These are phyloP conservation scores for Carex littledalei DNA, from an alignment of 176 grass and related monocot genomes.

Conservation along the genomic window DNA sequence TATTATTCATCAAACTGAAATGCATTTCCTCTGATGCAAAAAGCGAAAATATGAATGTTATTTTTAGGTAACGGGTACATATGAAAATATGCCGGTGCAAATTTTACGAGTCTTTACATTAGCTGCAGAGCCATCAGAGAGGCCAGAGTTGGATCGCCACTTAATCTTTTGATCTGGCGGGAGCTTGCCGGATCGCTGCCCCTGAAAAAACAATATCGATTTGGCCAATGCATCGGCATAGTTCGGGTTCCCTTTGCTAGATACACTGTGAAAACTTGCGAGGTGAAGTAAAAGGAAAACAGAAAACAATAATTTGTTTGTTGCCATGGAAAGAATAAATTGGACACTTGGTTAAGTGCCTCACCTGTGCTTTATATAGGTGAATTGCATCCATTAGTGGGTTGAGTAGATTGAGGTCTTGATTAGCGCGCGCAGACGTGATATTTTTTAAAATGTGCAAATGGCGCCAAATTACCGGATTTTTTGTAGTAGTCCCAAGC, in stretches of 20 bases:
- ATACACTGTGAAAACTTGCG: neutral
- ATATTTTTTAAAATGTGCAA: slow-evolving; percentile 8
- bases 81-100: neutral
- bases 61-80: neutral
- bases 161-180: slow-evolving; percentile 49
- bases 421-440: neutral
- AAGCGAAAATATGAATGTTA: neutral
- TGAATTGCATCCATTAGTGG: neutral
- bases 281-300: neutral
- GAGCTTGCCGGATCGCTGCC: slow-evolving; percentile 76
- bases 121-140: slow-evolving; percentile 55
- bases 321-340: slow-evolving; percentile 15
- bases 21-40: neutral
- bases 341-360: neutral
- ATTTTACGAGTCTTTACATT: slow-evolving; percentile 29
- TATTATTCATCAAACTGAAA: neutral
- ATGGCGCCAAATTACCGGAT: slow-evolving; percentile 14
- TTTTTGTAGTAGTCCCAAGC: neutral
- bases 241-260: slow-evolving; percentile 23
- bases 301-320: slow-evolving; percentile 6
- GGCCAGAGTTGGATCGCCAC: slow-evolving; percentile 78
- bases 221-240: slow-evolving; percentile 72
- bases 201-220: slow-evolving; percentile 80
- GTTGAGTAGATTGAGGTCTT: slow-evolving; percentile 6
- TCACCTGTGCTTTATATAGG: slow-evolving; percentile 12